Percentiles rank a stretch among this genome's conserved stretches.
Evolutionary conservation across 148 eudicot genomes (phyloP).

Genomic region (Rhododendron williamsianum): DNA sequence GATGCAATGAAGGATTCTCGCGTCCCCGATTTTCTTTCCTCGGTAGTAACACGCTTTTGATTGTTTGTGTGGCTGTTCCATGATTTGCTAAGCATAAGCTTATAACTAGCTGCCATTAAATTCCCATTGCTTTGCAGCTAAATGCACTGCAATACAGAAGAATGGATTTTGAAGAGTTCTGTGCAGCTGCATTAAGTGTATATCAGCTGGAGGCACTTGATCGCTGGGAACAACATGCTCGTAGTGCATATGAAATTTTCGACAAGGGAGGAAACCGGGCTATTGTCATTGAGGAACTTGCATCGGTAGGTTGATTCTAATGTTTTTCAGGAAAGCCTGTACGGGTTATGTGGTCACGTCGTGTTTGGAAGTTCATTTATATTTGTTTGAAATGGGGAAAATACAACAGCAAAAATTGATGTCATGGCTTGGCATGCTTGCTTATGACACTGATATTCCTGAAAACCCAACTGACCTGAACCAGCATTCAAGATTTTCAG

Average conservation of each 20-base stretch:
- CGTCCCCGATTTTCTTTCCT: constrained; percentile 33
- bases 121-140: constrained; percentile 32
- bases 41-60: constrained; percentile 22
- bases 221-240: constrained; percentile 56
- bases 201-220: constrained; percentile 53
- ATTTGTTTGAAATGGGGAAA: not conserved
- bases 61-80: not conserved
- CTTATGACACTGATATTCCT: not conserved
- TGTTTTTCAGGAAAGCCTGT: not conserved
- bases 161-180: constrained; percentile 58
- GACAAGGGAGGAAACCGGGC: constrained; percentile 57
- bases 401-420: not conserved
- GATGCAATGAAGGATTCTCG: constrained; percentile 54
- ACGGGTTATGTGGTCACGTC: not conserved
- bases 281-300: constrained; percentile 58
- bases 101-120: not conserved
- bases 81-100: not conserved
- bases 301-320: constrained; percentile 39
- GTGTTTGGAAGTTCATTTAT: not conserved
- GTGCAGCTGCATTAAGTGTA: constrained; percentile 53
- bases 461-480: not conserved
- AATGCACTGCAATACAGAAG: constrained; percentile 47
- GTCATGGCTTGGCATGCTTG: not conserved
- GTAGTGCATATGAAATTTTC: constrained; percentile 50
- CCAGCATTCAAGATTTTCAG: not conserved